Evolutionary conservation across 768 basidiomycete genomes (phyloP).

Genomic region (Lactarius deliciosus): DNA sequence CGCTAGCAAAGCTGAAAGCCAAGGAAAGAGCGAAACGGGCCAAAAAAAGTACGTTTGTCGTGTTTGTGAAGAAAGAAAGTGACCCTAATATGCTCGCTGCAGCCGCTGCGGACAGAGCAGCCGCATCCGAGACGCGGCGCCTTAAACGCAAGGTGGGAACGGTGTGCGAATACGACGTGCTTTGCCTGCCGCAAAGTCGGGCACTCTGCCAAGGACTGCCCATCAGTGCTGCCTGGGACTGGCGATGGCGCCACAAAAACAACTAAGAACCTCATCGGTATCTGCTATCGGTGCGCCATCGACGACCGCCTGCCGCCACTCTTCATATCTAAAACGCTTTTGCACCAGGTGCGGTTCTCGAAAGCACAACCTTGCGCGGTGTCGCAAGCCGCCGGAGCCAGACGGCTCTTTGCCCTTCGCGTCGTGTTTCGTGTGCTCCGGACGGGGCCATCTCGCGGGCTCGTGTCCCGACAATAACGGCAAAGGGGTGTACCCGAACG

Average conservation of each 20-base stretch:
- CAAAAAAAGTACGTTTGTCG: constrained; percentile 33
- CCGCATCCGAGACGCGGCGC: constrained; percentile 58
- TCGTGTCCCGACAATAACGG: constrained; percentile 76
- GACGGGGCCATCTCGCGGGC: constrained; percentile 82
- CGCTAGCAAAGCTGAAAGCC: constrained; percentile 35
- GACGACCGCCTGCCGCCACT: neutral
- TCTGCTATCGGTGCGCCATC: constrained; percentile 36
- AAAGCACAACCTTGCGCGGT: constrained; percentile 75
- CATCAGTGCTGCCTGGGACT: constrained; percentile 39
- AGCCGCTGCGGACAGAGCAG: constrained; percentile 34
- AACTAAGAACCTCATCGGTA: constrained; percentile 73
- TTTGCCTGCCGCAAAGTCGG: constrained; percentile 86
- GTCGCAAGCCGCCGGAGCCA: constrained; percentile 63
- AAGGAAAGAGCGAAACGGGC: constrained; percentile 32
- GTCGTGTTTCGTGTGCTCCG: constrained; percentile 87
- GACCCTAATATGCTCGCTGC: neutral
- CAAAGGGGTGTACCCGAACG: constrained; percentile 87
- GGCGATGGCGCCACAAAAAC: constrained; percentile 37
- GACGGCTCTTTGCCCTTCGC: constrained; percentile 79
- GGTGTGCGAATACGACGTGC: constrained; percentile 62
- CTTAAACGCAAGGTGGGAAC: constrained; percentile 59
- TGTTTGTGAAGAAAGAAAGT: constrained; percentile 12
- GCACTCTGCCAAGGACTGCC: constrained; percentile 82
- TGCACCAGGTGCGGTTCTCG: constrained; percentile 72
- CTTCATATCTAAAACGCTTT: neutral